Conservation (phyloP, 345 rosid species). For the Capsella bursapastoris region DNA sequence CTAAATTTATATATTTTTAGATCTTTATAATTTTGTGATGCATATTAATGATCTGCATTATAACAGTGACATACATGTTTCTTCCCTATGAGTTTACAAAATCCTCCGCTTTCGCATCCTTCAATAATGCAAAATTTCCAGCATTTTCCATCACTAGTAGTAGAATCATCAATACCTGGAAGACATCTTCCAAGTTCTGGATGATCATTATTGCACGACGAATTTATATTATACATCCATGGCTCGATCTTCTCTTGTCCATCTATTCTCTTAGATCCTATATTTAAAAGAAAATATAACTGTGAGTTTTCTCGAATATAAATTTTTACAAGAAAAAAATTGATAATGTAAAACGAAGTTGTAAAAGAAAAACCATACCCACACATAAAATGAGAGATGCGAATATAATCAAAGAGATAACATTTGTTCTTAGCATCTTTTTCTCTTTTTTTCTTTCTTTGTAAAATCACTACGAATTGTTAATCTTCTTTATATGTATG, state of each 20-base stretch:
- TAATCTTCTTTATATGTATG: not conserved
- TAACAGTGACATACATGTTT: not conserved
- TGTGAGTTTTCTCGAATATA: too few species aligned
- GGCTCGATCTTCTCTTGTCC: not conserved
- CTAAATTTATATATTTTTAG: too few species aligned
- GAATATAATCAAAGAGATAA: slow-evolving; percentile 3
- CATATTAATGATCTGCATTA: not conserved
- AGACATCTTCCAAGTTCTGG: slow-evolving; percentile 4
- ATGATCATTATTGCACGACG: slow-evolving; percentile 20
- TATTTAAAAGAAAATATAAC: not conserved
- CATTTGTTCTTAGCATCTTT: not conserved
- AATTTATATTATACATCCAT: not conserved
- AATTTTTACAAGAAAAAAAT: not conserved
- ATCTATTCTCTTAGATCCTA: slow-evolving; percentile 7
- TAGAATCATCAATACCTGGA: not conserved
- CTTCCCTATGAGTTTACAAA: not conserved
- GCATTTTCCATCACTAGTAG: not conserved
- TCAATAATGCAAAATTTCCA: not conserved
- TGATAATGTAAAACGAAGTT: not conserved
- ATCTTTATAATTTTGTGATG: not conserved
- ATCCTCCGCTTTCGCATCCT: not conserved
- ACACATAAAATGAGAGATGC: not conserved
- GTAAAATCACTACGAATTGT: not conserved
- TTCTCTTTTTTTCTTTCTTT: not conserved
- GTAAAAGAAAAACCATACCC: slow-evolving; percentile 10